A percentile compares a stretch with the other conserved stretches of the same genome.
Conservation (phyloP, 139 green algal species). For the Dunaliella primolecta region DNA sequence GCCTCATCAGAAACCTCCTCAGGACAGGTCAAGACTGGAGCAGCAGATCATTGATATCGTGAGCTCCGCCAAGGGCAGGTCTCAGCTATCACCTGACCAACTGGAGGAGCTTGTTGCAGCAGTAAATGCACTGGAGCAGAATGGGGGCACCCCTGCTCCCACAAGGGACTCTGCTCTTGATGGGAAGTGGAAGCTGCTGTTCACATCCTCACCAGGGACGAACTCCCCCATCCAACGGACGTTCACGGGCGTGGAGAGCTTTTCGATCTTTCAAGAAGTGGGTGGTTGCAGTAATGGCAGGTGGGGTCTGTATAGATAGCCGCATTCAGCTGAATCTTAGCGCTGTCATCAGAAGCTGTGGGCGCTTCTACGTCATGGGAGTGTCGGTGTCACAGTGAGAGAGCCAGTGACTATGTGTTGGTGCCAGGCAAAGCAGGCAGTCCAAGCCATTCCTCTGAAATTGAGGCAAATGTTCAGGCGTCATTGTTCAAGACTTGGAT, state of each 20-base stretch:
- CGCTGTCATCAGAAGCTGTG: too few relatives aligned
- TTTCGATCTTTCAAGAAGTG: conserved; percentile 84
- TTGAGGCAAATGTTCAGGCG: too few relatives aligned
- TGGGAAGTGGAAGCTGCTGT: conserved; percentile 82
- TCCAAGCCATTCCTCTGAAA: too few relatives aligned
- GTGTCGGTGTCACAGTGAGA: too few relatives aligned
- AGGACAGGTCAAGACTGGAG: not conserved
- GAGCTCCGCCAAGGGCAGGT: conserved; percentile 11
- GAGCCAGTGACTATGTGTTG: too few relatives aligned
- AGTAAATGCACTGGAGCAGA: conserved; percentile 26
- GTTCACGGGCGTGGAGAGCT: conserved; percentile 85
- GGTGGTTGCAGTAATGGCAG: too few relatives aligned
- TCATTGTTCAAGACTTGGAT: too few relatives aligned
- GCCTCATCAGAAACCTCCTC: not conserved
- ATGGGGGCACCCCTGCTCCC: conserved; percentile 44
- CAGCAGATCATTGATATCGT: conserved; percentile 20
- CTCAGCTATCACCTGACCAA: not conserved
- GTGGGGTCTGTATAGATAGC: too few relatives aligned
- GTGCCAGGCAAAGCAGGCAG: too few relatives aligned
- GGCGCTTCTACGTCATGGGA: too few relatives aligned
- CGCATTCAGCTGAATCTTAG: too few relatives aligned
- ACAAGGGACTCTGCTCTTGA: conserved; percentile 47
- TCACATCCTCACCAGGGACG: conserved; percentile 69
- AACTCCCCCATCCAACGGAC: conserved; percentile 87
- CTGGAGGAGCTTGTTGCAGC: not conserved